These are phyloP conservation scores for Candida piceae DNA, from an alignment of 805 yeast genomes.

Conservation along the genomic window DNA sequence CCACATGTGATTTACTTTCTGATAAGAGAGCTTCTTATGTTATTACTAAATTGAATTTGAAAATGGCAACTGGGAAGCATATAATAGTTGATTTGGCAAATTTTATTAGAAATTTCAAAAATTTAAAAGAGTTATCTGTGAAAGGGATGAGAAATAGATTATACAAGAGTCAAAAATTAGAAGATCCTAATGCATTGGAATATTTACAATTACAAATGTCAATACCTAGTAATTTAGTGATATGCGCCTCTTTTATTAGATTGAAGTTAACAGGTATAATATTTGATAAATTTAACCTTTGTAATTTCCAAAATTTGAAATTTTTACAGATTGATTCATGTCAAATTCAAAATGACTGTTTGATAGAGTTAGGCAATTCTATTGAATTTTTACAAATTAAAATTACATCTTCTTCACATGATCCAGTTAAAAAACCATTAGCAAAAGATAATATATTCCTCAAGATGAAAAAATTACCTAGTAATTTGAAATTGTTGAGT, in stretches of 20 bases:
- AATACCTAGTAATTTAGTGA: neutral
- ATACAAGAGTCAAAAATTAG: too few relatives aligned
- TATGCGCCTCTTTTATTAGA: neutral
- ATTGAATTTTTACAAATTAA: neutral
- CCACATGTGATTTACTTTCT: neutral
- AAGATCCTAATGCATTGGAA: neutral
- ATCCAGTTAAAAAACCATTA: neutral
- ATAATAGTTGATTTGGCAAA: neutral
- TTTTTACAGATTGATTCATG: neutral
- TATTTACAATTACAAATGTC: neutral
- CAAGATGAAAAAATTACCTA: neutral
- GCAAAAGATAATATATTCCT: neutral
- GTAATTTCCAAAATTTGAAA: neutral
- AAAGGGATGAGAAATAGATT: neutral
- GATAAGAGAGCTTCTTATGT: neutral
- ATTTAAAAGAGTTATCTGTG: constrained; percentile 1
- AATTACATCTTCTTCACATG: neutral
- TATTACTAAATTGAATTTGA: neutral
- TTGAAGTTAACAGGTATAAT: neutral
- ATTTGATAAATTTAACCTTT: neutral
- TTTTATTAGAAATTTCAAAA: constrained; percentile 1
- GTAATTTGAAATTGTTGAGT: neutral
- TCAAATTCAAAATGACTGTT: neutral
- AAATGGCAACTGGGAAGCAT: neutral
- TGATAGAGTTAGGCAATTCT: neutral